phyloP scores from a whole-genome alignment of 352 stramenopile genomes.

The Phytopythium kandeliae region DNA sequence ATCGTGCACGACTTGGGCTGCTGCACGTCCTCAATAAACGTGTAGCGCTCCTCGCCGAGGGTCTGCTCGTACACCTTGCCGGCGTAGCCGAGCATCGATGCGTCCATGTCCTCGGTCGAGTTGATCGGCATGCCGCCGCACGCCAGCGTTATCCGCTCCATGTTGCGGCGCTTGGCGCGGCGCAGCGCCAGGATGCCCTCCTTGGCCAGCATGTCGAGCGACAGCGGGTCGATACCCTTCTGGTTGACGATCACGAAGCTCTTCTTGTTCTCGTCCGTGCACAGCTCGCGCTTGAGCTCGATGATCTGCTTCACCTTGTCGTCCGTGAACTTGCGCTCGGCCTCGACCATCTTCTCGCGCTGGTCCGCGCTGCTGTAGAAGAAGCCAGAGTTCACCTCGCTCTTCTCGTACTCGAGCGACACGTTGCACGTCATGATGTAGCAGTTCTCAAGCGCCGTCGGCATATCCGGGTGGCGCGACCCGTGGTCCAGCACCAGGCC shows the following conservation, averaged over 20 bases:
- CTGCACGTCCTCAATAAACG: slow-evolving; percentile 98
- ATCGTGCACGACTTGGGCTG: slow-evolving; percentile 97
- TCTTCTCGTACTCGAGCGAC: slow-evolving; percentile 99
- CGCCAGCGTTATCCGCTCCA: slow-evolving; percentile 98
- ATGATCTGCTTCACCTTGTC: slow-evolving; percentile 97
- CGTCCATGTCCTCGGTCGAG: slow-evolving; percentile 96
- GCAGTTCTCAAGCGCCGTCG: slow-evolving; percentile 93
- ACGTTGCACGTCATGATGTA: slow-evolving; percentile 99
- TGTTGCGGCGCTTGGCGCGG: slow-evolving; percentile 98
- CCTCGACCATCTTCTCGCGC: slow-evolving; percentile 97
- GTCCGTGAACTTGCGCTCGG: slow-evolving; percentile 94
- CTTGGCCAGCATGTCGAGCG: slow-evolving; percentile 99
- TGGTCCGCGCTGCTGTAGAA: slow-evolving; percentile 99
- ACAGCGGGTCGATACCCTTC: slow-evolving; percentile 99
- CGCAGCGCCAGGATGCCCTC: slow-evolving; percentile 98
- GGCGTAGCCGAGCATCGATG: slow-evolving; percentile 94
- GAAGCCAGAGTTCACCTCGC: slow-evolving; percentile 97
- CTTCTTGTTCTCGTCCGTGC: slow-evolving; percentile 94
- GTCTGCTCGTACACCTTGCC: slow-evolving; percentile 98
- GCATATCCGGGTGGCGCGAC: slow-evolving; percentile 99
- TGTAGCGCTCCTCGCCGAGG: slow-evolving; percentile 99
- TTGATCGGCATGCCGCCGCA: slow-evolving; percentile 98
- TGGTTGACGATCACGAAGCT: slow-evolving; percentile 99
- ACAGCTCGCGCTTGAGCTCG: slow-evolving; percentile 98
- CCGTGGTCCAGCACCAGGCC: slow-evolving; percentile 98